Conservation (phyloP, 805 yeast genomes). For the Ascoidea rubescens region DNA sequence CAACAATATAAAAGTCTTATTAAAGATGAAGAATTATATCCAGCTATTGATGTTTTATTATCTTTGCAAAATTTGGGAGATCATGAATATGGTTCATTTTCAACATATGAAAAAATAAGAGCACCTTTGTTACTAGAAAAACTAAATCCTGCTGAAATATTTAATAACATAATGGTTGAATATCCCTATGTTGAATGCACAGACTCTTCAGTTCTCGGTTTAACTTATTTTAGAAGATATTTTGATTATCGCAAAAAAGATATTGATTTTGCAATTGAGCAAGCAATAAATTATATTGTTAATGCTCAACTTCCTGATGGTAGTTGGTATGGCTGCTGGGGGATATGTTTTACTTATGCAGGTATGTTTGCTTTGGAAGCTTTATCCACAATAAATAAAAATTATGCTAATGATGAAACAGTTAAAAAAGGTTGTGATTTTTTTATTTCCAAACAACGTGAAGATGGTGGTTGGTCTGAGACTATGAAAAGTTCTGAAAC, state of each 20-base stretch:
- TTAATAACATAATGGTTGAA: slow-evolving; percentile 96
- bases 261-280: slow-evolving; percentile 51
- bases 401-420: slow-evolving; percentile 42
- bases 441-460: slow-evolving; percentile 55
- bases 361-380: slow-evolving; percentile 98
- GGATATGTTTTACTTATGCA: slow-evolving; percentile 90
- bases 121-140: slow-evolving; percentile 65
- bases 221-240: slow-evolving; percentile 59
- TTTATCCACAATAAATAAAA: slow-evolving; percentile 50
- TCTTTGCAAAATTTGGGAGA: slow-evolving; percentile 64
- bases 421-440: slow-evolving; percentile 80
- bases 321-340: slow-evolving; percentile 99
- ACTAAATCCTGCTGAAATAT: slow-evolving; percentile 93
- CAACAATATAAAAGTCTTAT: slow-evolving; percentile 26
- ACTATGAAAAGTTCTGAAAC: slow-evolving; percentile 83
- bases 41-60: slow-evolving; percentile 67
- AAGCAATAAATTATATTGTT: slow-evolving; percentile 63
- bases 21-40: slow-evolving; percentile 35
- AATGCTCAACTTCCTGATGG: slow-evolving; percentile 67
- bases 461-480: slow-evolving; percentile 98
- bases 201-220: slow-evolving; percentile 84
- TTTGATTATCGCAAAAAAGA: slow-evolving; percentile 54
- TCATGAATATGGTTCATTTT: slow-evolving; percentile 82
- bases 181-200: slow-evolving; percentile 98
- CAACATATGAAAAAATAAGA: slow-evolving; percentile 79